These are phyloP conservation scores for Acacia acuminata DNA, from an alignment of 306 rosid genomes.

Conservation along the genomic window DNA sequence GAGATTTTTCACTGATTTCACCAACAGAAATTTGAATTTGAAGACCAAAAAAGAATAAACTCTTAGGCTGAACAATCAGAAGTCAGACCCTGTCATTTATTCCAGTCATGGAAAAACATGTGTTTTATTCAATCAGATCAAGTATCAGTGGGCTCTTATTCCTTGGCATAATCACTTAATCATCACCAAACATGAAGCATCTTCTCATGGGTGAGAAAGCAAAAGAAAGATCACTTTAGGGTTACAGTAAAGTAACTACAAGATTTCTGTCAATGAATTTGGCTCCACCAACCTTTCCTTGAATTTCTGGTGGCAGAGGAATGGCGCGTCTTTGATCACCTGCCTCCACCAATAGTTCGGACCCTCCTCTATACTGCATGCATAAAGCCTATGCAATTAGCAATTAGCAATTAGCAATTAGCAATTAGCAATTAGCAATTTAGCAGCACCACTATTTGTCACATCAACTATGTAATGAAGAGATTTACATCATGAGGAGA, in stretches of 20 bases:
- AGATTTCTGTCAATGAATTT: constrained; percentile 81
- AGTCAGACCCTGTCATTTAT: not conserved
- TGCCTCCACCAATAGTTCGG: constrained; percentile 94
- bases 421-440: constrained; percentile 31
- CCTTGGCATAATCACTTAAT: constrained; percentile 15
- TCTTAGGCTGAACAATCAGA: not conserved
- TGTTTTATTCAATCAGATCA: not conserved
- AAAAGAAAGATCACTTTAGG: not conserved
- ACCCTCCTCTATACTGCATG: constrained; percentile 90
- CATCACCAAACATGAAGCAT: constrained; percentile 10
- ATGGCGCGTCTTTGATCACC: constrained; percentile 97
- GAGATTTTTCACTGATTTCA: no score
- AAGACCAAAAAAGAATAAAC: not conserved
- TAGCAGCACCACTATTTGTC: constrained; percentile 2
- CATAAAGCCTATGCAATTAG: constrained; percentile 20
- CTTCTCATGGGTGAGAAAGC: constrained; percentile 3
- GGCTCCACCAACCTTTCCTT: constrained; percentile 96
- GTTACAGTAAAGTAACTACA: constrained; percentile 65
- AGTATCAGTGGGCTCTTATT: not conserved
- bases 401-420: constrained; percentile 29
- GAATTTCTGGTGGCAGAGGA: constrained; percentile 69
- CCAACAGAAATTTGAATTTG: no score
- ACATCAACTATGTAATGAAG: not conserved
- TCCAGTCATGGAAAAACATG: not conserved
- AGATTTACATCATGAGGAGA: not conserved